Evolutionary conservation across 495 filamentous ascomycete species (phyloP).

Genomic region (Aspergillus carlsbadensis): DNA sequence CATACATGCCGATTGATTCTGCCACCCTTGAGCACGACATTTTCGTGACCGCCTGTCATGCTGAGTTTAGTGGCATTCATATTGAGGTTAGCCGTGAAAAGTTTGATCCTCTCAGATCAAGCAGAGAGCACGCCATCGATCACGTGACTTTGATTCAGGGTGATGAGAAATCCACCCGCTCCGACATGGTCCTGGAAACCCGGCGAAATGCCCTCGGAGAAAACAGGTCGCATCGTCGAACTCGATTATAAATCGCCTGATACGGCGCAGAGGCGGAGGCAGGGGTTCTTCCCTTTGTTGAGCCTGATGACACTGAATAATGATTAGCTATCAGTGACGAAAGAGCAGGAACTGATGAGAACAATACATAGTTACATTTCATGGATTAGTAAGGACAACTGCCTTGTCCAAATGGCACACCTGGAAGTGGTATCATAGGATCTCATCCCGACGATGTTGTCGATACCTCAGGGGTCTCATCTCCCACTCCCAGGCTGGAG

Average conservation of each 20-base stretch:
- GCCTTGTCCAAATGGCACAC: not conserved
- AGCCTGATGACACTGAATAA: not conserved
- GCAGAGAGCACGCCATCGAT: conserved; percentile 40
- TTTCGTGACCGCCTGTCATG: conserved; percentile 32
- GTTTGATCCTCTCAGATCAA: conserved; percentile 24
- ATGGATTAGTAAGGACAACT: not conserved
- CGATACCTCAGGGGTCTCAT: no score
- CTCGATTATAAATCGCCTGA: conserved; percentile 7
- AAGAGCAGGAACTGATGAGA: not conserved
- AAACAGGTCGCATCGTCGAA: not conserved
- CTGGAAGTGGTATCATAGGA: not conserved
- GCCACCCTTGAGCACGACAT: conserved; percentile 39
- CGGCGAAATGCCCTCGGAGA: conserved; percentile 12
- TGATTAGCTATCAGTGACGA: conserved; percentile 9
- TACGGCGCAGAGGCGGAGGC: not conserved
- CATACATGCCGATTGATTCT: conserved; percentile 31
- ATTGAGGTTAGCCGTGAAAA: conserved; percentile 22
- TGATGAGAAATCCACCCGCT: conserved; percentile 30
- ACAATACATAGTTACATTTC: not conserved
- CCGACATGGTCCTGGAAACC: conserved; percentile 14
- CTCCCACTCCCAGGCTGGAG: no score
- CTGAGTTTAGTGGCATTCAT: not conserved
- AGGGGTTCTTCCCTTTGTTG: not conserved
- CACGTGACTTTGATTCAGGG: no score
- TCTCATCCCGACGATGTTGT: no score